phyloP scores from a whole-genome alignment of 108 stramenopile species.

The Nannochloropsis salina region DNA sequence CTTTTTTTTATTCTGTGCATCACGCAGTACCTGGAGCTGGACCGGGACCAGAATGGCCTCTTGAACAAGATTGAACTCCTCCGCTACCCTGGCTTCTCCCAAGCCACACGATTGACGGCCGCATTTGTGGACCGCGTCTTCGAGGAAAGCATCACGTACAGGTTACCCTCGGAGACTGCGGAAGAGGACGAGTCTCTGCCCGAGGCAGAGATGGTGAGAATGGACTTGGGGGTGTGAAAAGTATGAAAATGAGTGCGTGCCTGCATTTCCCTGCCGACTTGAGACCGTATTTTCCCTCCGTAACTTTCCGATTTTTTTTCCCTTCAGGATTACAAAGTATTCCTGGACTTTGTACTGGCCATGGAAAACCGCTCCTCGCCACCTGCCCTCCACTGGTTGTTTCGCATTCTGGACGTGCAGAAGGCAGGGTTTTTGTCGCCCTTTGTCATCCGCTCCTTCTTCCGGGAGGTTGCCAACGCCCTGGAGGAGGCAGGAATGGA shows the following conservation, averaged over 20 bases:
- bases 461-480: slow-evolving; percentile 33
- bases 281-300: background rate
- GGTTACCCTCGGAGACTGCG: background rate
- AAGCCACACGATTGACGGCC: slow-evolving; percentile 40
- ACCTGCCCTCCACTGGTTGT: slow-evolving; percentile 42
- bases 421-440: slow-evolving; percentile 23
- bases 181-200: background rate
- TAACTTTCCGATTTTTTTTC: background rate
- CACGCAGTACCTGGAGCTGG: slow-evolving; percentile 54
- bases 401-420: slow-evolving; percentile 38
- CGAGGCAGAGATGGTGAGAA: slow-evolving; percentile 49
- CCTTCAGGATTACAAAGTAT: slow-evolving; percentile 55
- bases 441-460: slow-evolving; percentile 44
- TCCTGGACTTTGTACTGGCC: slow-evolving; percentile 60
- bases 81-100: slow-evolving; percentile 27
- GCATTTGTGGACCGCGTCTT: slow-evolving; percentile 53
- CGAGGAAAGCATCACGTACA: slow-evolving; percentile 53
- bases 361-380: slow-evolving; percentile 46
- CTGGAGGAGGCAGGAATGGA: slow-evolving; percentile 25
- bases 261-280: background rate
- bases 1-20: background rate
- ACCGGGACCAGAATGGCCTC: slow-evolving; percentile 57
- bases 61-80: slow-evolving; percentile 50
- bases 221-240: background rate
- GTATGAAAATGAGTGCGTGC: background rate